Base-by-base conservation (phyloP, 768 basidiomycete species). In the Auricularia sp. region DNA sequence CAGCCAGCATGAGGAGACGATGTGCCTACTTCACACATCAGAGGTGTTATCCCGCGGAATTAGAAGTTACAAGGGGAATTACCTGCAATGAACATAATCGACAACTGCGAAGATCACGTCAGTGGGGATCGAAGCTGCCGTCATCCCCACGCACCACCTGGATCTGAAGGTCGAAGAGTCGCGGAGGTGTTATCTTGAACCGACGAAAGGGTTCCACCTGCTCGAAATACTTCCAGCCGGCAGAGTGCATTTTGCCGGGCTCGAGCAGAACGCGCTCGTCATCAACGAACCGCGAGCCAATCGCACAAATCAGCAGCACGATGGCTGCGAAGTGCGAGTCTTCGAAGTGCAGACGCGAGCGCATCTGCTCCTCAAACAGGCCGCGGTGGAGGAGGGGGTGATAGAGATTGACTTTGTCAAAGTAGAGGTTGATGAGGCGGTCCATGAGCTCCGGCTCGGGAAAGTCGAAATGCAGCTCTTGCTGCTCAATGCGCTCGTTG, bases 311-410 rank as follows among this genome's bases (percentile, higher is more conserved):
- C 1, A 90, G 78, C 4, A 93, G 76, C 33, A 90, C 80, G 0
- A 83, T 80, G 1, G 81, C 73, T 0, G 79, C 83, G 70, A 93
- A 91, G 0, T 76, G 69, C 0, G 77, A 63, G 63, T 89, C 78
- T 0, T 68, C 72, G 18, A 78, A 71, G 68, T 90, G 84, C 1
- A 84, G 68, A 0, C 80, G 80, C 3, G 81, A 78, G 1, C 67
- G 68, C 29, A 87, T 68, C 18, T 77, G 75, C 29, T 76, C 75
- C 44, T 86, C 80, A 67, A 94, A 91, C 3, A 83, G 83, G 0
- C 84, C 85, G 3, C 85, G 81, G 68, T 93, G 91, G 3, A 96
- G 77, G 3, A 94, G 77, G 1, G 91, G 90, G 0, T 82, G 69
- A 63, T 81, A 76, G n/a, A 79, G 65, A 69, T 92, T 88, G 65